Conservation (phyloP, 2,329 filamentous ascomycete genomes). For the Incumbomyces lentus region DNA sequence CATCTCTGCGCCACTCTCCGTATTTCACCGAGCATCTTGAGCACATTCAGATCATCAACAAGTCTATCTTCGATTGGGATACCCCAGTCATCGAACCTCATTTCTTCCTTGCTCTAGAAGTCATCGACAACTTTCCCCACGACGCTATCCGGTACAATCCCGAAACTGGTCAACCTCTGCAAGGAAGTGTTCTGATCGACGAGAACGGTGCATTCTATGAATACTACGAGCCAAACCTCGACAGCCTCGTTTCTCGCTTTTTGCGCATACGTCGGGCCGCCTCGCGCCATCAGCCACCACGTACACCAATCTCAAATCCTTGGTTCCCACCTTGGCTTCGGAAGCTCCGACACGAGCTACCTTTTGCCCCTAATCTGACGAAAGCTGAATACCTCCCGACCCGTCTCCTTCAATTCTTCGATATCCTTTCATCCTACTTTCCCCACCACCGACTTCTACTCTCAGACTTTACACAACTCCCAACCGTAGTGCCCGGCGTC, state of each 20-base stretch:
- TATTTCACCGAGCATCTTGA: conserved; percentile 64
- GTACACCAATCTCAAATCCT: conserved; percentile 35
- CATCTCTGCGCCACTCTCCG: conserved; percentile 55
- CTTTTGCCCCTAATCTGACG: conserved; percentile 66
- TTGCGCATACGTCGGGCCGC: conserved; percentile 75
- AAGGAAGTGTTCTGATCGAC: conserved; percentile 82
- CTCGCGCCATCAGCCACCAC: conserved; percentile 31
- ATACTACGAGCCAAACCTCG: conserved; percentile 73
- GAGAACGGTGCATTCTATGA: conserved; percentile 82
- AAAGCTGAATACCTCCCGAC: conserved; percentile 89
- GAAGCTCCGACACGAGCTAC: conserved; percentile 52
- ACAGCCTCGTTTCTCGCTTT: conserved; percentile 73
- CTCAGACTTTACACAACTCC: conserved; percentile 80
- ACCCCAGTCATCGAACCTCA: conserved; percentile 81
- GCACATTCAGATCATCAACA: conserved; percentile 90
- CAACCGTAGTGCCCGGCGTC: conserved; percentile 69
- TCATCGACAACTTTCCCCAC: conserved; percentile 97
- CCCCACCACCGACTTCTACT: conserved; percentile 80
- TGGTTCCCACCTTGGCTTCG: conserved; percentile 43
- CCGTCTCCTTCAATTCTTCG: conserved; percentile 91
- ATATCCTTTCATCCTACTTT: conserved; percentile 77
- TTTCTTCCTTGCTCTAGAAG: conserved; percentile 95
- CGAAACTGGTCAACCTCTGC: conserved; percentile 67
- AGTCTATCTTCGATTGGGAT: conserved; percentile 89
- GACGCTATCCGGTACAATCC: conserved; percentile 87